phyloP scores from a whole-genome alignment of 2,329 filamentous ascomycete genomes.

The Paracorniculantispora psalliotae region DNA sequence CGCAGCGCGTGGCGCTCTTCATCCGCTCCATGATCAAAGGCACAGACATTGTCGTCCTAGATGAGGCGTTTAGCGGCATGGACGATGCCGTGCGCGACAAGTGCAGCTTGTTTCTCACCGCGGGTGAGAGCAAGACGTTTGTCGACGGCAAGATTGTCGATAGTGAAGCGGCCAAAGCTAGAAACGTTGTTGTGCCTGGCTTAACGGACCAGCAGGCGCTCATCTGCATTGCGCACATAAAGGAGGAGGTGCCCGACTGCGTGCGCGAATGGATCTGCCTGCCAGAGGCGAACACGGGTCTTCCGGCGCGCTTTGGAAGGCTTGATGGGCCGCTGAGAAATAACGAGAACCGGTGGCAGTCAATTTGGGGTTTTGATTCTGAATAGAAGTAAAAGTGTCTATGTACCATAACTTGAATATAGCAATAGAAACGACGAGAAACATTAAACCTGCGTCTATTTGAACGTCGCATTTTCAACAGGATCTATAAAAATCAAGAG shows the following conservation, averaged over 20 bases:
- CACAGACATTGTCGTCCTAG: slow-evolving; percentile 76
- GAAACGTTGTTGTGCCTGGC: slow-evolving; percentile 51
- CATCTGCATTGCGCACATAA: slow-evolving; percentile 86
- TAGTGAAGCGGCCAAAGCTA: slow-evolving; percentile 40
- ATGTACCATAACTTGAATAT: neutral
- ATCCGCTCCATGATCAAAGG: slow-evolving; percentile 75
- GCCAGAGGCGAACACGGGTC: slow-evolving; percentile 65
- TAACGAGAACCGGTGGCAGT: slow-evolving; percentile 54
- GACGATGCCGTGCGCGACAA: slow-evolving; percentile 77
- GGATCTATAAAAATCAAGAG: neutral
- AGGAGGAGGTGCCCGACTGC: slow-evolving; percentile 81
- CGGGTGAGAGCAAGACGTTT: slow-evolving; percentile 50
- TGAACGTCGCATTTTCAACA: neutral
- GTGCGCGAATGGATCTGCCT: slow-evolving; percentile 82
- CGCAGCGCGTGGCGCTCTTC: slow-evolving; percentile 82
- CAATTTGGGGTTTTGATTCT: slow-evolving; percentile 53
- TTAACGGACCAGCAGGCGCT: slow-evolving; percentile 70
- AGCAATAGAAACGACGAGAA: neutral
- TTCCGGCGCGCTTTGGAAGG: slow-evolving; percentile 58
- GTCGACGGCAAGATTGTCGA: slow-evolving; percentile 36
- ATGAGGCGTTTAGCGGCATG: slow-evolving; percentile 86
- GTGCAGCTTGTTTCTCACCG: slow-evolving; percentile 73
- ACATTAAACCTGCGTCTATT: too few relatives aligned
- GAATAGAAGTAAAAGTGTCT: neutral
- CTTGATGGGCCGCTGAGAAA: slow-evolving; percentile 57